Evolutionary conservation across 305 asterid genomes (phyloP), one percentile per base, ranked within the genome.

Genomic region (Fraxinus sp.): DNA sequence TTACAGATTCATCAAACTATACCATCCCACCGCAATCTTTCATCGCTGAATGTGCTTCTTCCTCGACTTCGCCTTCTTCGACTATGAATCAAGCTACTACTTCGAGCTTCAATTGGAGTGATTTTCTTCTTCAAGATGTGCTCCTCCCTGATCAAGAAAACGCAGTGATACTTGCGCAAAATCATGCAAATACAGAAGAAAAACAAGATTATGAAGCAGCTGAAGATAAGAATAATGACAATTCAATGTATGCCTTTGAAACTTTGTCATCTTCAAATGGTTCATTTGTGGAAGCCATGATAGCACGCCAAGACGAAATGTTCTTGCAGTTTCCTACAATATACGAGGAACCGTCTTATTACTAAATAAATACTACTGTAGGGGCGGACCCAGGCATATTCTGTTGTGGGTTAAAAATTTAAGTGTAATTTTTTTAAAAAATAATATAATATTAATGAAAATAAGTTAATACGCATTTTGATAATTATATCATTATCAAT

Each of bases 271-370:
- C 88, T 39, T 85, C 92, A 5, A 86, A 77, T 36, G 81, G 91
- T 85, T 91, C 93, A 0, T 95, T 95, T 84, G 97, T 95, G 80
- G 98, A 95, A 81, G 91, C 88, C 37, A 93, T 95, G 91, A 72
- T 95, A 26, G 95, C 91, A 82, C 85, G 88, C 22, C 97, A 93
- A 82, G 91, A 92, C 83, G 93, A 89, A n/a, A 89, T 90, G 91
- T 86, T 91, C 71, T 66, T 91, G 10, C 91, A 89, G 82, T 86
- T 94, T n/a, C 91, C 92, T 76, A 89, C 88, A 77, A 85, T 90
- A 36, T 82, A 88, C 13, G 97, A 92, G 77, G 97, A 95, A 49
- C 89, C 90, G 0, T 91, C 89, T 85, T 91, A 88, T 81, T 90
- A 88, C 75, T 87, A 55, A 77, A 10, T 87, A 55, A 77, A 10